Evolutionary conservation across 169 alveolate genomes (phyloP).

Genomic region (Besnoitia besnoiti): DNA sequence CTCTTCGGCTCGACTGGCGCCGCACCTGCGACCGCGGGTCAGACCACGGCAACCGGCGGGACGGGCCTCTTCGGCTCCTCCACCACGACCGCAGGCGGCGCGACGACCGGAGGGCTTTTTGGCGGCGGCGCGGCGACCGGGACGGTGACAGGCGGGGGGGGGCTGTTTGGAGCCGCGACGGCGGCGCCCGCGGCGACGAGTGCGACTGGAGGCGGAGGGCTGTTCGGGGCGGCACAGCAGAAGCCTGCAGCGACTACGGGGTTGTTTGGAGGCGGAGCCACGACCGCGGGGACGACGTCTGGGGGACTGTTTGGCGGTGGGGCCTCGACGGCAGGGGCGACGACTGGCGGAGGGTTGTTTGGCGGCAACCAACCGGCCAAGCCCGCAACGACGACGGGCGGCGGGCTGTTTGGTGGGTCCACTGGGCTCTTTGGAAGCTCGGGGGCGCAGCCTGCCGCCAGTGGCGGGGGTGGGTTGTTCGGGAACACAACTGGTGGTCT

Average conservation of each 20-base stretch:
- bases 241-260: conserved; percentile 16
- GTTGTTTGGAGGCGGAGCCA: conserved; percentile 22
- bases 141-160: neutral
- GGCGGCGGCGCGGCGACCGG: neutral
- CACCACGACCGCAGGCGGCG: neutral
- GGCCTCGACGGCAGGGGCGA: neutral
- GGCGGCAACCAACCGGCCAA: neutral
- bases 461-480: too few relatives aligned
- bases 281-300: conserved; percentile 1
- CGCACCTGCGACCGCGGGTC: neutral
- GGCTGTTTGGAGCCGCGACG: conserved; percentile 4
- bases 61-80: neutral
- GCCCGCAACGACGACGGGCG: neutral
- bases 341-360: conserved; percentile 8
- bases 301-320: neutral
- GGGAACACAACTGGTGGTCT: too few relatives aligned
- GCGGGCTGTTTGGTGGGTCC: neutral
- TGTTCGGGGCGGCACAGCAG: neutral
- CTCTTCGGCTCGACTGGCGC: neutral
- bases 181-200: neutral
- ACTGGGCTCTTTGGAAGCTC: neutral
- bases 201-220: neutral
- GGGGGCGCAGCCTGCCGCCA: neutral
- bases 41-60: neutral
- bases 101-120: conserved; percentile 11